A percentile compares a stretch with the other conserved stretches of the same genome.
phyloP scores from a whole-genome alignment of 2,329 filamentous ascomycete species.

The Microsporum audouinii region DNA sequence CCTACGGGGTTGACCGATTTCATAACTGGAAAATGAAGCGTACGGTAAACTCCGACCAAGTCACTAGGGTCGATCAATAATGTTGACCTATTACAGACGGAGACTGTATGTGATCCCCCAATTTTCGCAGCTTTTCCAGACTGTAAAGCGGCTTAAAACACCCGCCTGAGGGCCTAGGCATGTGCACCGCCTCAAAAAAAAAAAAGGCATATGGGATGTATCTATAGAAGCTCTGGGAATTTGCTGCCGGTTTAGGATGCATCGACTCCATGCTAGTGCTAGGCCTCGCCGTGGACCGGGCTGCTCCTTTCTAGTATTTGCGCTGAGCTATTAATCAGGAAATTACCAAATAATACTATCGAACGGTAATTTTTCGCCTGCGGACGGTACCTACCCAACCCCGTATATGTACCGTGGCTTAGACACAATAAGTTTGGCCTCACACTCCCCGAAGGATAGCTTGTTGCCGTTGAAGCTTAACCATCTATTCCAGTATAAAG shows the following conservation, averaged over 20 bases:
- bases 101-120: not conserved
- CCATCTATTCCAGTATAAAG: not conserved
- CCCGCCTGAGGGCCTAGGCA: not conserved
- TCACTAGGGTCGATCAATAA: not conserved
- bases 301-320: not conserved
- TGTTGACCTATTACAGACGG: not conserved
- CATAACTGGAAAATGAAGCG: not conserved
- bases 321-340: not conserved
- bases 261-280: not conserved
- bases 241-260: not conserved
- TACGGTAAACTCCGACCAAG: not conserved
- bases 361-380: not conserved
- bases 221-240: not conserved
- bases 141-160: not conserved
- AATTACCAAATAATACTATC: not conserved
- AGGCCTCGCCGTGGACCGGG: not conserved
- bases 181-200: not conserved
- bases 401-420: constrained; percentile 2
- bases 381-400: not conserved
- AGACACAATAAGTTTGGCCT: not conserved
- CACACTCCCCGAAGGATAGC: not conserved
- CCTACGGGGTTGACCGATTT: not conserved
- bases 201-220: not conserved
- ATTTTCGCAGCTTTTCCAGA: not conserved
- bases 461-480: not conserved